Evolutionary conservation across 2,329 filamentous ascomycete genomes (phyloP).

Genomic region (Scorias spongiosa): DNA sequence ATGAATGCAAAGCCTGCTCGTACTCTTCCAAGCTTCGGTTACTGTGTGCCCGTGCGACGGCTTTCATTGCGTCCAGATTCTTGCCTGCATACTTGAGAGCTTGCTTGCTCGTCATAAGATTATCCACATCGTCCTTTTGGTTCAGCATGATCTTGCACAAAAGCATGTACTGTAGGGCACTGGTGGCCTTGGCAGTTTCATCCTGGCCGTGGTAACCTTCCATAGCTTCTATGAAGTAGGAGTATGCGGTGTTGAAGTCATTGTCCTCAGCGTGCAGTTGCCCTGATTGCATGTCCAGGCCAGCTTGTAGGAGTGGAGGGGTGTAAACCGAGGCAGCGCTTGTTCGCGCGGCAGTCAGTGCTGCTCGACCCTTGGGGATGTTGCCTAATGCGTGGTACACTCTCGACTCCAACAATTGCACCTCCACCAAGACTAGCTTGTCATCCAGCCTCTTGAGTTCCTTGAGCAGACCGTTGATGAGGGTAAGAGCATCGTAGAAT

Average conservation of each 20-base stretch:
- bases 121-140: constrained; percentile 86
- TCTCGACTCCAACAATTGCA: constrained; percentile 89
- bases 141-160: constrained; percentile 99
- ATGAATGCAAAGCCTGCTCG: constrained; percentile 77
- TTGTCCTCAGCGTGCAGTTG: constrained; percentile 98
- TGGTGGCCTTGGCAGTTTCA: constrained; percentile 77
- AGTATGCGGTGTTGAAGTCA: constrained; percentile 97
- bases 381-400: constrained; percentile 97
- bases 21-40: constrained; percentile 96
- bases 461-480: constrained; percentile 90
- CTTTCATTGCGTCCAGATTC: constrained; percentile 97
- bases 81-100: constrained; percentile 91
- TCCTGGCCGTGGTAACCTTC: constrained; percentile 94
- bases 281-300: constrained; percentile 96
- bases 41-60: constrained; percentile 84
- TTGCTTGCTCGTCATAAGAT: constrained; percentile 89
- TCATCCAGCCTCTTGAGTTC: constrained; percentile 97
- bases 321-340: constrained; percentile 96
- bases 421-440: constrained; percentile 94
- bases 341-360: constrained; percentile 83
- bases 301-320: constrained; percentile 83
- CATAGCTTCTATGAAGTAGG: constrained; percentile 97
- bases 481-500: constrained; percentile 89
- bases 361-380: constrained; percentile 86
- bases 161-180: constrained; percentile 96